phyloP scores from a whole-genome alignment of 192 early-diverging fungal species.

The Backusella psychrophila region DNA sequence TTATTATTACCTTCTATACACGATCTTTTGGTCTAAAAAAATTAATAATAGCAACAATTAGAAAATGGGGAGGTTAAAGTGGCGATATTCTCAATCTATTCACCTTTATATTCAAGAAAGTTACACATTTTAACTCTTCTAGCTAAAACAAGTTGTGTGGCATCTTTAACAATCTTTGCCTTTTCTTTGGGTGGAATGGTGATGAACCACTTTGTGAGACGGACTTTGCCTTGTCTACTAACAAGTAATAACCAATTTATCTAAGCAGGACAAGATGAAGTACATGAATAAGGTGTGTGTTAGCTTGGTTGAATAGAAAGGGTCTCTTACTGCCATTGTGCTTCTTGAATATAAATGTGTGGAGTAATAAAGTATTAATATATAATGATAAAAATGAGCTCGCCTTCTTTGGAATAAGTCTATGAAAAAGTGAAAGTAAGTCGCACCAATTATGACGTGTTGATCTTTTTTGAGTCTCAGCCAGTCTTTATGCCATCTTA shows the following conservation, averaged over 20 bases:
- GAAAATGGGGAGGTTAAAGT: too few relatives aligned
- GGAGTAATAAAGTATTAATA: not conserved
- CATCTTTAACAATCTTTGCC: conserved; percentile 91
- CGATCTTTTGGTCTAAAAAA: conserved; percentile 55
- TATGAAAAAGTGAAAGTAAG: not conserved
- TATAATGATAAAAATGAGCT: not conserved
- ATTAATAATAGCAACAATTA: not conserved
- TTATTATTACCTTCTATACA: conserved; percentile 54
- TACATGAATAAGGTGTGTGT: not conserved
- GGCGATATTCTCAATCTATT: not conserved
- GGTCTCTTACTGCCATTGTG: not conserved
- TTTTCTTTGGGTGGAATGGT: conserved; percentile 87
- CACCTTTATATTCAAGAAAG: conserved; percentile 95
- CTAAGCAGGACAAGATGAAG: conserved; percentile 29
- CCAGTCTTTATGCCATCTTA: not conserved
- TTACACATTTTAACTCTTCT: conserved; percentile 96
- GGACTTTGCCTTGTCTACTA: conserved; percentile 80
- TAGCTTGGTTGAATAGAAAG: not conserved
- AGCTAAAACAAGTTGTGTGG: conserved; percentile 83
- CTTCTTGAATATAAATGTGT: not conserved
- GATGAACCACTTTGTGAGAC: conserved; percentile 81
- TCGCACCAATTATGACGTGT: conserved; percentile 3
- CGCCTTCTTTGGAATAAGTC: not conserved
- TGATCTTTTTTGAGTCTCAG: conserved; percentile 4
- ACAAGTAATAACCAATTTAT: conserved; percentile 79